phyloP scores from a whole-genome alignment of 2,329 filamentous ascomycete species.

The Neofusicoccum cordaticola region DNA sequence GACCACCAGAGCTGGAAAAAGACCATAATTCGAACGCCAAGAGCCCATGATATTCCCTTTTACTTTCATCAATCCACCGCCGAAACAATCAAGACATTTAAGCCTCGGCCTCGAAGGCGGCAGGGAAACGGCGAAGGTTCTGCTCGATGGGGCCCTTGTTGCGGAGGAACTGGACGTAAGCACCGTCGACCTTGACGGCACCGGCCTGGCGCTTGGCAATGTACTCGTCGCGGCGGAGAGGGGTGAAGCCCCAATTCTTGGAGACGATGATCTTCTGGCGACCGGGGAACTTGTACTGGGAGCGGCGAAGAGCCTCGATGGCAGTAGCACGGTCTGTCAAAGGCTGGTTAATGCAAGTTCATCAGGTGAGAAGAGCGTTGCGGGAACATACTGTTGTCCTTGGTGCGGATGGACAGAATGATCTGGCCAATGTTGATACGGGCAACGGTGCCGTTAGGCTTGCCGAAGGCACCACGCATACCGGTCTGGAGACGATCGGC shows the following conservation, averaged over 20 bases:
- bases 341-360: background rate
- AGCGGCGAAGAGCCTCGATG: constrained; percentile 97
- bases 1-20: constrained; percentile 7
- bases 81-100: constrained; percentile 22
- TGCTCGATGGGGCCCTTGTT: constrained; percentile 82
- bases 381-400: constrained; percentile 61
- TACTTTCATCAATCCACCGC: constrained; percentile 1
- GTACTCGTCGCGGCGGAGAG: constrained; percentile 96
- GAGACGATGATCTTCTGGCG: constrained; percentile 99
- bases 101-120: constrained; percentile 64
- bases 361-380: too few relatives aligned
- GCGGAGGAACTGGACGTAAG: constrained; percentile 98
- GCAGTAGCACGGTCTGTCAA: constrained; percentile 72
- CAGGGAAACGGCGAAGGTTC: constrained; percentile 94
- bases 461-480: constrained; percentile 99
- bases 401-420: constrained; percentile 93
- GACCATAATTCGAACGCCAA: constrained; percentile 8
- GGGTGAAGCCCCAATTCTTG: constrained; percentile 99
- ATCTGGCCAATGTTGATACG: constrained; percentile 99
- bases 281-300: constrained; percentile 99
- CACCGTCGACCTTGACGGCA: constrained; percentile 93
- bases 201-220: constrained; percentile 90
- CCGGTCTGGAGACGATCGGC: constrained; percentile 99
- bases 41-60: constrained; percentile 18
- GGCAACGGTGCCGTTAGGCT: constrained; percentile 97